Evolutionary conservation across 2,329 filamentous ascomycete species (phyloP).

Genomic region (Trichoderma gracile): DNA sequence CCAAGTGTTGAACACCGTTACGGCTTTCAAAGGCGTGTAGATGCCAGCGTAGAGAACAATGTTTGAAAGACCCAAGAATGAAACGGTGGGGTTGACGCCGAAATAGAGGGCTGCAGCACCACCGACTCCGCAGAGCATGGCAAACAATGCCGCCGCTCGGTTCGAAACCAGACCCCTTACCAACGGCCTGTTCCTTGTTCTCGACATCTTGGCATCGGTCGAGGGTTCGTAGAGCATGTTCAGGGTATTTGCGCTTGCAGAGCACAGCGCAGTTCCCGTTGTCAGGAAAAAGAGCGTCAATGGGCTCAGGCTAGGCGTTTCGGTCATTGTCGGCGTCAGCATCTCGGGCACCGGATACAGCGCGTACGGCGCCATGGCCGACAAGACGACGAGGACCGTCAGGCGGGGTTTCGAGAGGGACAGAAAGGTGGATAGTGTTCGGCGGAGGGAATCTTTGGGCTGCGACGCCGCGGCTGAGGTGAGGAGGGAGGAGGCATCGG

Average conservation of each 20-base stretch:
- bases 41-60: constrained; percentile 86
- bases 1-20: constrained; percentile 91
- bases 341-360: constrained; percentile 90
- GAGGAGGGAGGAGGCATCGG: constrained; percentile 57
- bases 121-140: constrained; percentile 65
- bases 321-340: constrained; percentile 64
- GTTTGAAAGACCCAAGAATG: constrained; percentile 80
- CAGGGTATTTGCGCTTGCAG: constrained; percentile 87
- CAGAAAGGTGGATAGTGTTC: constrained; percentile 76
- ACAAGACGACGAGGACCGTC: constrained; percentile 86
- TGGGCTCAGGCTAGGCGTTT: constrained; percentile 80
- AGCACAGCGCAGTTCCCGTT: constrained; percentile 81
- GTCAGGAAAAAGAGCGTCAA: constrained; percentile 92
- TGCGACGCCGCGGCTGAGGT: constrained; percentile 53
- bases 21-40: constrained; percentile 89
- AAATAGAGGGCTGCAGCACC: constrained; percentile 77
- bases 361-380: constrained; percentile 86
- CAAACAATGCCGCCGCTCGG: constrained; percentile 74
- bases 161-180: constrained; percentile 77
- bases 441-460: constrained; percentile 56
- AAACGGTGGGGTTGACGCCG: constrained; percentile 91
- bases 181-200: constrained; percentile 88
- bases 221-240: constrained; percentile 96
- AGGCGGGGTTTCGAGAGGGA: constrained; percentile 95
- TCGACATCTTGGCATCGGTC: constrained; percentile 88